Evolutionary conservation across 495 filamentous ascomycete species (phyloP), one percentile per base, ranked within the genome.

Genomic region (Cercophora newfieldiana): DNA sequence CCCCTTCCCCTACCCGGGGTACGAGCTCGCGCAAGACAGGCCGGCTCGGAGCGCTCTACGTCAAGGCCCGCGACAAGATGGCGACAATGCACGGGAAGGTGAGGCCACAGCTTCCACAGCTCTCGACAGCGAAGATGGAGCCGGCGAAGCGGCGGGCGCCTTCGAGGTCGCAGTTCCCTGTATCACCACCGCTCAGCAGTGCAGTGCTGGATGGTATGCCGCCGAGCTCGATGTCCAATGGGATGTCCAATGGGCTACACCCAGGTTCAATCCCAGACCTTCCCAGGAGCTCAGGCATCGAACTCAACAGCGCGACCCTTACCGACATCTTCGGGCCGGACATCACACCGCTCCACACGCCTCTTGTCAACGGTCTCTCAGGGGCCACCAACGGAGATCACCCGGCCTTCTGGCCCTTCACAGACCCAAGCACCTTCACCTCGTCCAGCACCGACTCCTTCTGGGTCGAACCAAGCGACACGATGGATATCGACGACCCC

Each of bases 131-230:
- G 7, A 61, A 69, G 65, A 69, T 74, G 67, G 65, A 37, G 18
- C 57, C 72, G 0, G 48, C 24, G 7, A 68, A 57, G 58, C 21
- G 47, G 22, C 49, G 61, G 66, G 51, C 58, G 59, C 47, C 70
- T 10, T 50, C 59, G 47, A 69, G 69, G 30, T n/a, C 60, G 18
- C 62, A 74, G 22, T 47, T 69, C 53, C 72, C 73, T 7, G 28
- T 75, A n/a, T 80, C 77, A 1, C 77, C 76, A 7, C 74, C 76
- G 0, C 70, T 77, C 6, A 80, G 78, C 0, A 73, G 71, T 18
- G 64, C 68, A 12, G 72, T 77, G 63, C 67, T 74, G 37, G 64
- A 69, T 19, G 66, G 70, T 22, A 26, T 44, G 12, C 63, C 59
- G n/a, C 65, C 66, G 7, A 31, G 16, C 54, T 61, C 61, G 3